Base-by-base conservation (phyloP, 108 stramenopile genomes). In the Mediolabrus comicus region DNA sequence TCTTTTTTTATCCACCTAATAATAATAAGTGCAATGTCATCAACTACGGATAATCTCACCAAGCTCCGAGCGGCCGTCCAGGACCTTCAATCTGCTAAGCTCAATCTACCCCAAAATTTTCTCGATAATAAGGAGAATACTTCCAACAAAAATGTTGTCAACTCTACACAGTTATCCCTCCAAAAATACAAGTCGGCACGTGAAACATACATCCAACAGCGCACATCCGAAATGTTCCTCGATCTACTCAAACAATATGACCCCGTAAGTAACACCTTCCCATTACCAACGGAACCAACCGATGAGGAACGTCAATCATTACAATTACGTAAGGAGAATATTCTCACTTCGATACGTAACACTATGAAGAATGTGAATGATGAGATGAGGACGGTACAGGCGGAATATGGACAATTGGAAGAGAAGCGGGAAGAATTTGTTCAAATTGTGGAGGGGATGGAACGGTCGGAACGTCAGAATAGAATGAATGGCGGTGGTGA, bases 161-260 rank as follows among this genome's bases (percentile, higher is more conserved):
- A 17, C 35, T n/a, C 28, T 30, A 6, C 30, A 12, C 3, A 22
- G 17, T 38, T 32, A n/a, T 16, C 54, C 43, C 53, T 79, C 53
- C 56, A 43, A 55, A 71, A 80, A 1, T 84, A 84, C 72, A 74
- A 71, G 39, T 12, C 65, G 24, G 83, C 80, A 10, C 83, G 79
- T 5, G 65, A 81, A 13, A 51, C 72, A 26, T 85, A 85, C 73
- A 56, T 85, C 63, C 59, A 69, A 33, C 69, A 54, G 10, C 78
- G 74, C 6, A 82, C 74, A 9, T 53, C 65, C 14, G 58, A 82
- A 68, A 6, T 60, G n/a, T 79, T 85, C 56, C 28, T 77, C 10
- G 61, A 74, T 27, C 43, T 75, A 22, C 53, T 81, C n/a, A 4
- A 46, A 17, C 67, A 34, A 11, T 79, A 67, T 17, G 62, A 80